These are phyloP conservation scores for Cryomyces minteri DNA, from an alignment of 495 filamentous ascomycete genomes.

Conservation along the genomic window DNA sequence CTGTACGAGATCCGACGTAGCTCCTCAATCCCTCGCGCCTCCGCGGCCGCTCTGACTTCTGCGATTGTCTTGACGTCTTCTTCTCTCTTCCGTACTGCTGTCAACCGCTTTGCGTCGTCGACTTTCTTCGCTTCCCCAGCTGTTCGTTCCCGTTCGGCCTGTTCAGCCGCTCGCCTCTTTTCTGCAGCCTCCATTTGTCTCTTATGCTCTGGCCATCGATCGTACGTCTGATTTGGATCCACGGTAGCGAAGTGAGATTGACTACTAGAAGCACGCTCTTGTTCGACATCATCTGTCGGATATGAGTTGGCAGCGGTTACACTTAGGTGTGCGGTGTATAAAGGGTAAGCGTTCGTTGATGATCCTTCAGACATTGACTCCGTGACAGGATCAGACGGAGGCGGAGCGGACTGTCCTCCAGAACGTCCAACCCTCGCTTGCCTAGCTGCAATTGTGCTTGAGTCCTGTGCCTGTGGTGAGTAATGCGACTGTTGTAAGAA, in stretches of 20 bases:
- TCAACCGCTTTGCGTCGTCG: constrained; percentile 3
- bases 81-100: background rate
- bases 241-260: constrained; percentile 11
- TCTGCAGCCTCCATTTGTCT: constrained; percentile 1
- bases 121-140: constrained; percentile 8
- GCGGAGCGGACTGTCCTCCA: too few species aligned
- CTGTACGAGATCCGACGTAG: background rate
- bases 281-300: too few species aligned
- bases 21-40: constrained; percentile 4
- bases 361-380: too few species aligned
- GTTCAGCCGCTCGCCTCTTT: constrained; percentile 4
- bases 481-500: too few species aligned
- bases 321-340: too few species aligned
- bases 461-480: too few species aligned
- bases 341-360: too few species aligned
- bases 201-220: constrained; percentile 7
- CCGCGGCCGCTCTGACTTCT: constrained; percentile 1
- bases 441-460: too few species aligned
- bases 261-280: too few species aligned
- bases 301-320: too few species aligned
- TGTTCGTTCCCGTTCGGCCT: constrained; percentile 10
- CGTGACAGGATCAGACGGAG: too few species aligned
- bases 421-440: too few species aligned
- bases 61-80: constrained; percentile 3
- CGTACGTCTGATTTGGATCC: constrained; percentile 24